Base-by-base conservation (phyloP, 768 basidiomycete species). In the Hirschioporus abietinus region DNA sequence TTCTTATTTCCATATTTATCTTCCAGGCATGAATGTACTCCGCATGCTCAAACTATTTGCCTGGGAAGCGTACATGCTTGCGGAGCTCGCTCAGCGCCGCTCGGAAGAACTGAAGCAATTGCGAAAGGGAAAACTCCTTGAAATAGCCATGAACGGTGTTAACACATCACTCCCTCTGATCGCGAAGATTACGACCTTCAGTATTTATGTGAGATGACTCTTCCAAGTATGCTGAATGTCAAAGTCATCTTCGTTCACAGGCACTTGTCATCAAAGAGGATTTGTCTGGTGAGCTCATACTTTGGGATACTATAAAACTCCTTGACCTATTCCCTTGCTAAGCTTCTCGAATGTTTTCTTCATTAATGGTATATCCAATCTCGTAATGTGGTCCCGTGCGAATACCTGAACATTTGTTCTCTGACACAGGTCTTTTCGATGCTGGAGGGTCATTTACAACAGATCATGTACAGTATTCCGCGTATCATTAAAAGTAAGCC, bases 11-110 rank as follows among this genome's bases (percentile, higher is more conserved):
- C 20, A 30, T 8, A 3, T 8, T 8, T 30, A 8, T 10, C 12
- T 10, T 52, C 15, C 12, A 52, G 42, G 42, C 20, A 15, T 73
- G 10, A 64, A 64, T 26, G 67, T 71, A 61, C 68, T 80, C 4
- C 75, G 79, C 24, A 78, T 81, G 73, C 72, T 79, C 72, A 81
- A 81, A 72, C 74, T 80, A 72, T 81, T 81, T 61, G 80, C 74
- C 9, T 79, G 79, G 76, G 79, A 80, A 67, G 68, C 69, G 20
- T 66, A 75, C 25, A 73, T 78, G 15, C 69, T 78, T 20, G 20
- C 12, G 42, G 42, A 52, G 20, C 4, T 52, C 42, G 20, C 12
- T 52, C 15, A 52, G 15, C 42, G 12, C 12, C 42, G 42, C 12
- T 15, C 12, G 15, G 42, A 52, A 20, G 42, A 52, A 20, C 12